Evolutionary conservation across 441 rosid species (phyloP), one percentile per base, ranked within the genome.

Genomic region (Populus hybrid): DNA sequence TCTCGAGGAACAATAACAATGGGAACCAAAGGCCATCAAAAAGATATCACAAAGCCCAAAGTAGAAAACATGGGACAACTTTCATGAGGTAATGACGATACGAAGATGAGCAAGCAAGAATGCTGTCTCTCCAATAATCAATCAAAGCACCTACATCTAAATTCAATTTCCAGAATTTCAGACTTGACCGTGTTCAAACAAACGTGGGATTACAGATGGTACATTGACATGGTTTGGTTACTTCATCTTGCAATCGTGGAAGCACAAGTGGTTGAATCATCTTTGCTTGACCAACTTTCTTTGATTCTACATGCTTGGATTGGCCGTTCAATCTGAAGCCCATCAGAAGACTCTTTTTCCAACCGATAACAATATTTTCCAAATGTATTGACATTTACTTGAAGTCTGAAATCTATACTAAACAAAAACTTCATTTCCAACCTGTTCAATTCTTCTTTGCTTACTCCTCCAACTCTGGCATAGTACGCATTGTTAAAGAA

Each of bases 391-490:
- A 89, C 84, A 73, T 83, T 85, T 32, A 95, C 99, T 28, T 90
- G 91, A 69, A 95, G 92, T 80, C 90, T 87, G 87, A 95, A 95
- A 86, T 92, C 93, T 72, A 92, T 82, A 46, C 85, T 82, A 82
- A 95, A 92, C 84, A 95, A 84, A 70, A 95, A 80, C 75, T 89
- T 88, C 95, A 91, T 85, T 88, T 95, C 99, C 93, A 95, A 76
- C 77, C 87, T 83, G 85, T 95, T 95, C 73, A 95, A 74, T 86
- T 95, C 96, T 32, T 81, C 80, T 1, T 95, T 95, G 85, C 88
- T 91, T 74, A 93, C 85, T 72, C 99, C 99, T 69, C 98, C 98
- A 11, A 95, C 98, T 84, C 87, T 92, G 8, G 99, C 99, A 30
- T 90, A 95, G 86, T 88, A 91, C 3, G 98, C 95, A 75, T 95